phyloP scores from a whole-genome alignment of 352 stramenopile genomes.

The Globisporangium alternatum region DNA sequence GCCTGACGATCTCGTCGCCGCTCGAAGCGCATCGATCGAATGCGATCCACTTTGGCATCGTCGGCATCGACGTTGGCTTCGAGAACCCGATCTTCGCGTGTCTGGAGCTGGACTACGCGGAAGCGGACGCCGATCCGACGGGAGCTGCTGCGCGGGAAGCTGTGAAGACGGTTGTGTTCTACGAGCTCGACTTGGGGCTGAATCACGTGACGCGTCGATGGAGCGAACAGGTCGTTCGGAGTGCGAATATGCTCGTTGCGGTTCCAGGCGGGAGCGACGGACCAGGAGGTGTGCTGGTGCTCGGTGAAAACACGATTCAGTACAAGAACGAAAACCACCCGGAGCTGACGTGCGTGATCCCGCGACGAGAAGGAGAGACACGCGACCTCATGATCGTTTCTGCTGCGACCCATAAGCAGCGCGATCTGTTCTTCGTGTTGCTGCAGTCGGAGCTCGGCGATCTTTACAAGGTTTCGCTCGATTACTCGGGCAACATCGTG shows the following conservation, averaged over 20 bases:
- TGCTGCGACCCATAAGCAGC: constrained; percentile 92
- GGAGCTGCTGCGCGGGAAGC: constrained; percentile 54
- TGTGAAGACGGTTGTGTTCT: constrained; percentile 97
- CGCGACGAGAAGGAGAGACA: constrained; percentile 67
- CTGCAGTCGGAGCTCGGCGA: constrained; percentile 98
- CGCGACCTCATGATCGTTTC: constrained; percentile 92
- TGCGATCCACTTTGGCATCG: constrained; percentile 93
- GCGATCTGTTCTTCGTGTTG: constrained; percentile 97
- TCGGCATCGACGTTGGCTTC: constrained; percentile 97
- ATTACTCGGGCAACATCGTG: constrained; percentile 78
- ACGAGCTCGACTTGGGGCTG: constrained; percentile 98
- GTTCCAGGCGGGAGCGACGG: constrained; percentile 81
- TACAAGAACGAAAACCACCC: constrained; percentile 96
- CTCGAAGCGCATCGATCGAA: constrained; percentile 97
- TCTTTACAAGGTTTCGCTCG: constrained; percentile 97
- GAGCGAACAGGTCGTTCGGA: constrained; percentile 86
- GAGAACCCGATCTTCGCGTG: constrained; percentile 99
- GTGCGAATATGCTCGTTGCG: constrained; percentile 94
- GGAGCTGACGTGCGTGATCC: constrained; percentile 71
- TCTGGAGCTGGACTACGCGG: constrained; percentile 95
- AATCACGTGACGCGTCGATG: constrained; percentile 98
- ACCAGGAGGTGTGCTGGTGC: constrained; percentile 94
- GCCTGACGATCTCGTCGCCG: constrained; percentile 96
- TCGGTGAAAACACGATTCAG: constrained; percentile 95
- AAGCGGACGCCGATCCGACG: constrained; percentile 81